Evolutionary conservation across 2,329 filamentous ascomycete genomes (phyloP).

Genomic region (Colletotrichum kahawae): DNA sequence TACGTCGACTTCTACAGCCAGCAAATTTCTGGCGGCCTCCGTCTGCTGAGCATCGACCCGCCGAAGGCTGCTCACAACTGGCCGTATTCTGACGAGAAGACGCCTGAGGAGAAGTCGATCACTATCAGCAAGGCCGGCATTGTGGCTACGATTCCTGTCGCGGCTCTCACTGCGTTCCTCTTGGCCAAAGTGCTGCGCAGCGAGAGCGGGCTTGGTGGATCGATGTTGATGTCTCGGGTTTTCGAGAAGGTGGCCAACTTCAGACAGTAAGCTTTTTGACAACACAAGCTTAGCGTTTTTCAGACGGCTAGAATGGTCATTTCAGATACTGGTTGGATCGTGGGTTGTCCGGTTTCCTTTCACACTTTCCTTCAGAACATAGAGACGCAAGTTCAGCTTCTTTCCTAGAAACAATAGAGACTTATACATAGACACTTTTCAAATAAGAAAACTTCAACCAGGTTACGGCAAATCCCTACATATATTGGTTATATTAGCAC

Average conservation of each 20-base stretch:
- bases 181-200: neutral
- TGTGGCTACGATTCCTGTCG: neutral
- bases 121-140: neutral
- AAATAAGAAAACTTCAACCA: accelerated
- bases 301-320: neutral
- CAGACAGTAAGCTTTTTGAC: neutral
- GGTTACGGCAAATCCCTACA: neutral
- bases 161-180: neutral
- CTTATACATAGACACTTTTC: neutral
- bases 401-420: neutral
- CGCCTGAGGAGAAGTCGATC: neutral
- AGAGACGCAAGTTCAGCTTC: neutral
- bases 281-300: neutral
- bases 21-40: neutral
- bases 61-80: neutral
- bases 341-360: neutral
- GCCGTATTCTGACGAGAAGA: constrained; percentile 12
- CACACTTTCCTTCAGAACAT: neutral
- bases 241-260: neutral
- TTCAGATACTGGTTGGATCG: neutral
- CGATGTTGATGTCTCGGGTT: neutral
- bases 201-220: neutral
- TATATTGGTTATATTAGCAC: neutral
- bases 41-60: neutral
- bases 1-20: constrained; percentile 12